These are phyloP conservation scores for Silene conica DNA, from an alignment of 148 eudicot genomes.

Conservation along the genomic window DNA sequence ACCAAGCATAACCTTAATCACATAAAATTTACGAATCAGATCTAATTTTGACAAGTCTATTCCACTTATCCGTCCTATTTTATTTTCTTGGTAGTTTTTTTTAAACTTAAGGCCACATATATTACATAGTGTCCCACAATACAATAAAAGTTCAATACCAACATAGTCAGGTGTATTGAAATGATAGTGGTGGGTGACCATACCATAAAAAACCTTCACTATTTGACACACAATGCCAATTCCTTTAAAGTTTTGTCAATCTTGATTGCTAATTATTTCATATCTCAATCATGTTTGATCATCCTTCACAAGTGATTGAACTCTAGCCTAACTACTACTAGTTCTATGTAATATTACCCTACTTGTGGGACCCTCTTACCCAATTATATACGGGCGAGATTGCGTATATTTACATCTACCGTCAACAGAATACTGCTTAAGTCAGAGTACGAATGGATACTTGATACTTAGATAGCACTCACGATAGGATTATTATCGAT, in stretches of 20 bases:
- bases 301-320: slow-evolving; percentile 19
- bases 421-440: too few species aligned
- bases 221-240: slow-evolving; percentile 16
- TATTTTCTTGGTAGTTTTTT: too few species aligned
- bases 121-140: too few species aligned
- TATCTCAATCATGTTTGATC: slow-evolving; percentile 27
- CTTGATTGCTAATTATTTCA: slow-evolving; percentile 27
- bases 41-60: too few species aligned
- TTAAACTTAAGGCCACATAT: too few species aligned
- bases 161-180: slow-evolving; percentile 16
- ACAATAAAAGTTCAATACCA: background rate
- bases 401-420: too few species aligned
- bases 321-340: slow-evolving; percentile 10
- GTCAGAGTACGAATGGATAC: too few species aligned
- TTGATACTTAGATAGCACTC: too few species aligned
- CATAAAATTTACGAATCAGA: too few species aligned
- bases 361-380: background rate
- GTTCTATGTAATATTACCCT: background rate
- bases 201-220: slow-evolving; percentile 18
- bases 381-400: background rate
- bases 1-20: too few species aligned
- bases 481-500: too few species aligned
- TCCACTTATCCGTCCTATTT: too few species aligned
- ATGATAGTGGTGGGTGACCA: slow-evolving; percentile 18
- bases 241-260: slow-evolving; percentile 23